phyloP scores from a whole-genome alignment of 2,329 filamentous ascomycete species.

The Fusarium sp. region DNA sequence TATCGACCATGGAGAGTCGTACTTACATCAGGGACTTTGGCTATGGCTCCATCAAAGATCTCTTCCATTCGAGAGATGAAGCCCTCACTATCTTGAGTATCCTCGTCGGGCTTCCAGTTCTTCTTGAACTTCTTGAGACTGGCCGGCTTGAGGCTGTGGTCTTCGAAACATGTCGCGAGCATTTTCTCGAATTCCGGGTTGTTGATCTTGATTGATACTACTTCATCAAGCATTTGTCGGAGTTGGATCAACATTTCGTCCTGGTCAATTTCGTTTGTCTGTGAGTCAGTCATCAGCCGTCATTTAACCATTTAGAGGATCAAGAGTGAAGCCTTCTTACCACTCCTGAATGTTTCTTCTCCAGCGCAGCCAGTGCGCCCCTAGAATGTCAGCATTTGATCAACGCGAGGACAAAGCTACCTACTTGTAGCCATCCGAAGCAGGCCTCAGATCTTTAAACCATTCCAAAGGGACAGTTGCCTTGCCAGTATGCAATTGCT shows the following conservation, averaged over 20 bases:
- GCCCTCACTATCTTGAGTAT: not conserved
- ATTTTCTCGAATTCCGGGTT: not conserved
- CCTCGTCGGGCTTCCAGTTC: not conserved
- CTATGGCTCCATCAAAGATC: not conserved
- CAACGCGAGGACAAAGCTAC: not conserved
- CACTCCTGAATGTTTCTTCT: not conserved
- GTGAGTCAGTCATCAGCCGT: rapidly evolving
- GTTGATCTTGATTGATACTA: not conserved
- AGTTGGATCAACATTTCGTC: not conserved
- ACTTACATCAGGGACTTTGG: not conserved
- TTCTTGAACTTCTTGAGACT: not conserved
- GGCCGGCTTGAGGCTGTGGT: not conserved
- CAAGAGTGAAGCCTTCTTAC: not conserved
- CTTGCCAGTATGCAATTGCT: not conserved
- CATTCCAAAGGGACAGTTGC: not conserved
- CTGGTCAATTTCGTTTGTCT: not conserved
- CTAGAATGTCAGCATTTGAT: not conserved
- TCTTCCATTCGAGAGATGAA: not conserved
- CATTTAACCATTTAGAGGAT: too few species aligned
- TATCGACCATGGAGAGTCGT: rapidly evolving
- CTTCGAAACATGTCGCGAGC: not conserved
- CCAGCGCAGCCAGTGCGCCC: not conserved
- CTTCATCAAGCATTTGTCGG: not conserved
- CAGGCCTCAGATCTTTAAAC: not conserved
- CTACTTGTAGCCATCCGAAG: not conserved